phyloP scores from a whole-genome alignment of 1,284 basidiomycete genomes.

The Marasmius tenuissimus region DNA sequence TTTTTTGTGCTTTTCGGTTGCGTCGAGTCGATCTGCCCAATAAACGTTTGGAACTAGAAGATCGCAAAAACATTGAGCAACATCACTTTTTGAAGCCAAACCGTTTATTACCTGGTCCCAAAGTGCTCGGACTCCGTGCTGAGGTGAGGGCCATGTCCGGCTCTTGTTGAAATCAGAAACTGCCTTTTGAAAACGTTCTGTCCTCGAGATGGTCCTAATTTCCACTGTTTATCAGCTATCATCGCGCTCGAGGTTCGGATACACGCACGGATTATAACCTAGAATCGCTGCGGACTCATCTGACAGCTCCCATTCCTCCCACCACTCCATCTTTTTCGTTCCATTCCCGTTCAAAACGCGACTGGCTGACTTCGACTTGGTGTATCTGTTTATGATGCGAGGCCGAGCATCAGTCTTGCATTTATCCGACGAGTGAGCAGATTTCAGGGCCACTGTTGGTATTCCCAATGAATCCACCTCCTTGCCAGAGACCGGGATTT shows the following conservation, averaged over 20 bases:
- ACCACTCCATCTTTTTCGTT: constrained; percentile 45
- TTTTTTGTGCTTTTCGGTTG: constrained; percentile 28
- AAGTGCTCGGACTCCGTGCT: constrained; percentile 42
- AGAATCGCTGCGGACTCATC: constrained; percentile 39
- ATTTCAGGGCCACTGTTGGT: not conserved
- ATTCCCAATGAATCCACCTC: not conserved
- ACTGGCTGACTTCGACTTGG: not conserved
- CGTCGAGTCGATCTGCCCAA: constrained; percentile 47
- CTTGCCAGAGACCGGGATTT: not conserved
- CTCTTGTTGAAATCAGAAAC: constrained; percentile 54
- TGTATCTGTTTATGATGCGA: not conserved
- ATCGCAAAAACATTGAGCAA: constrained; percentile 6
- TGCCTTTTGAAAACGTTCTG: constrained; percentile 58
- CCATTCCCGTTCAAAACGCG: not conserved
- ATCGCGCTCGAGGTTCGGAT: constrained; percentile 2
- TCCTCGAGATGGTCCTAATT: constrained; percentile 37
- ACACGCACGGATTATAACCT: constrained; percentile 43
- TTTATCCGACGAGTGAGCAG: not conserved
- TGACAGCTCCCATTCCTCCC: constrained; percentile 59
- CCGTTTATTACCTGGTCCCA: constrained; percentile 58
- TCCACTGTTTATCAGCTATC: constrained; percentile 25
- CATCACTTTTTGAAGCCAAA: not conserved
- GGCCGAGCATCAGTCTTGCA: not conserved
- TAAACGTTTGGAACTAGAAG: constrained; percentile 53
- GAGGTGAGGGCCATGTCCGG: constrained; percentile 49